phyloP scores from a whole-genome alignment of 495 filamentous ascomycete species.

The Talaromyces liani region DNA sequence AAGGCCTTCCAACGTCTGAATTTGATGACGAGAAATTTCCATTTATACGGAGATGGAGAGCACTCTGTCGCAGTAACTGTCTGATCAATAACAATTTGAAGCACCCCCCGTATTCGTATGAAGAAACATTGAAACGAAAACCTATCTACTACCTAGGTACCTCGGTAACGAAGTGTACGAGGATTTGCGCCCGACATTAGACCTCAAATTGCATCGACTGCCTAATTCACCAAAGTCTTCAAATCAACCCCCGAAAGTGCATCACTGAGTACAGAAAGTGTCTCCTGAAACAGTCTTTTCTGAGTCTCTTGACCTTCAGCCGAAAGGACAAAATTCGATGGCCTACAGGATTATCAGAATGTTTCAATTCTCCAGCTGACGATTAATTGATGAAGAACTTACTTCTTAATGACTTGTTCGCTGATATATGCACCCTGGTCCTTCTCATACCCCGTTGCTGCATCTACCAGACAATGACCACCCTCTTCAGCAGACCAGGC shows the following conservation, averaged over 20 bases:
- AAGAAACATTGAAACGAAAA: too few species aligned
- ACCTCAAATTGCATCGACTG: not conserved
- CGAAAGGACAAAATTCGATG: not conserved
- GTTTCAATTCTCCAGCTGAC: not conserved
- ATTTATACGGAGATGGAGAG: too few species aligned
- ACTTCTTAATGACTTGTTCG: constrained; percentile 8
- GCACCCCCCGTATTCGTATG: too few species aligned
- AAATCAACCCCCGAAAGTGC: not conserved
- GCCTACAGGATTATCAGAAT: not conserved
- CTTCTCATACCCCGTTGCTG: not conserved
- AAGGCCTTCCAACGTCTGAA: too few species aligned
- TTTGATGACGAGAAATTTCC: too few species aligned
- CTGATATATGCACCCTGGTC: not conserved
- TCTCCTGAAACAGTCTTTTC: not conserved
- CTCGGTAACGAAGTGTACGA: too few species aligned
- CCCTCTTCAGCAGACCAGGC: not conserved
- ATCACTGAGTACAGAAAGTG: not conserved
- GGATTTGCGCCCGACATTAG: not conserved
- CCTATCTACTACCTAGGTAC: too few species aligned
- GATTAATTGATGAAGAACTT: not conserved
- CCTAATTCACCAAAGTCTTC: not conserved
- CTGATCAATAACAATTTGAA: too few species aligned
- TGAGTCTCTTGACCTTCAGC: not conserved
- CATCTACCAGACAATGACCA: not conserved
- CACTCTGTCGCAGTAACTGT: too few species aligned